These are phyloP conservation scores for Aurantiochytrium sp. DNA, from an alignment of 108 stramenopile species.

Conservation along the genomic window DNA sequence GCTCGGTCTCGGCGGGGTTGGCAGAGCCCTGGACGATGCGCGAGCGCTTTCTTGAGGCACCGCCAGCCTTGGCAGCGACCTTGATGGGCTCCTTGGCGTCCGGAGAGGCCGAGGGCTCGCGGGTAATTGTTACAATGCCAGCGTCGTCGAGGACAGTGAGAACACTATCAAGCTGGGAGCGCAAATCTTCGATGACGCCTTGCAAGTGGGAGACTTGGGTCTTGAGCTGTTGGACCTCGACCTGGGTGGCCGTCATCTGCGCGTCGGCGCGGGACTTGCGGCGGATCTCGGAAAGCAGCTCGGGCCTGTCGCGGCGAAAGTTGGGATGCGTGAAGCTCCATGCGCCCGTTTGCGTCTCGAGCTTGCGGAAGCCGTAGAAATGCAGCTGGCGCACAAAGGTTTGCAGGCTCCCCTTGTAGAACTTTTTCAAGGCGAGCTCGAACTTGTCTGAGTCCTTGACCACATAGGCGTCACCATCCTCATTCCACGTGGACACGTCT, in stretches of 20 bases:
- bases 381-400: conserved; percentile 10
- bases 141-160: conserved; percentile 12
- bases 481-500: background rate
- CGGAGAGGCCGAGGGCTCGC: background rate
- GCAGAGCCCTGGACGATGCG: background rate
- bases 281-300: background rate
- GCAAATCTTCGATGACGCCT: background rate
- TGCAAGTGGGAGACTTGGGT: background rate
- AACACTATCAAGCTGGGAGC: conserved; percentile 11
- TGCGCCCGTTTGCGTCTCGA: background rate
- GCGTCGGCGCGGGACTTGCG: conserved; percentile 13
- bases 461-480: background rate
- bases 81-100: background rate
- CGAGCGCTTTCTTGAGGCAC: background rate
- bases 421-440: background rate
- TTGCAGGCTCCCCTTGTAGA: conserved; percentile 17
- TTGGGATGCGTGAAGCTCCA: background rate
- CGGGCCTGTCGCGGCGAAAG: conserved; percentile 12
- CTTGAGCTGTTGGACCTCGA: background rate
- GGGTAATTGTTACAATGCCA: background rate
- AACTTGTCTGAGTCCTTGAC: conserved; percentile 6
- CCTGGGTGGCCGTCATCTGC: background rate
- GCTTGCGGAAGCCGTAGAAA: conserved; percentile 16
- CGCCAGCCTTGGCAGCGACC: background rate
- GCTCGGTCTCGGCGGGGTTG: background rate